Conservation (phyloP, 495 filamentous ascomycete species). For the Aspergillus diversus region DNA sequence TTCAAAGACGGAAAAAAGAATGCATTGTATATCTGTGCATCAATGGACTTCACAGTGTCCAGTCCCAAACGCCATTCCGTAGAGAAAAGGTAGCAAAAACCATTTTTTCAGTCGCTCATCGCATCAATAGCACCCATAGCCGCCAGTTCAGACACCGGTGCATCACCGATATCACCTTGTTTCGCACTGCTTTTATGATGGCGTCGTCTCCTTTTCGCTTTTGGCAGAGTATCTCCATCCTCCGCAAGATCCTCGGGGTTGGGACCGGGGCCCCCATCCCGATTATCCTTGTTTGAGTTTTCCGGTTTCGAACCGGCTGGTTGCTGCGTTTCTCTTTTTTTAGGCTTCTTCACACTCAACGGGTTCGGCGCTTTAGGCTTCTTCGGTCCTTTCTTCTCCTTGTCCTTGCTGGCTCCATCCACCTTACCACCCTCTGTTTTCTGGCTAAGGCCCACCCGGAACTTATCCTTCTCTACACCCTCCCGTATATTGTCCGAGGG, state of each 20-base stretch:
- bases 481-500: constrained; percentile 64
- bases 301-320: constrained; percentile 24
- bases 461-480: constrained; percentile 73
- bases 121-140: constrained; percentile 21
- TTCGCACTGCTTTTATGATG: constrained; percentile 45
- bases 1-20: not conserved
- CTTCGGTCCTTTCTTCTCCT: constrained; percentile 56
- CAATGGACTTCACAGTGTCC: constrained; percentile 22
- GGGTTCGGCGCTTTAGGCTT: constrained; percentile 89
- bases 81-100: constrained; percentile 21
- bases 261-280: constrained; percentile 19
- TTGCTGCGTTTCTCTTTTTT: constrained; percentile 45
- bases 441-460: constrained; percentile 68
- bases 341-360: constrained; percentile 83
- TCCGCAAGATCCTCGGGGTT: constrained; percentile 19
- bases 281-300: constrained; percentile 22
- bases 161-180: constrained; percentile 29
- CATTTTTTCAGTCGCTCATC: constrained; percentile 28
- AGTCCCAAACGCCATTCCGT: constrained; percentile 40
- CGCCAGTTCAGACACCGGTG: constrained; percentile 17
- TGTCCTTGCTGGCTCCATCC: constrained; percentile 33
- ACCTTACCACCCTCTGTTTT: constrained; percentile 42
- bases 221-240: constrained; percentile 32
- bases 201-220: constrained; percentile 52
- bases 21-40: not conserved